phyloP scores from a whole-genome alignment of 768 basidiomycete species.

The Galerina marginata region DNA sequence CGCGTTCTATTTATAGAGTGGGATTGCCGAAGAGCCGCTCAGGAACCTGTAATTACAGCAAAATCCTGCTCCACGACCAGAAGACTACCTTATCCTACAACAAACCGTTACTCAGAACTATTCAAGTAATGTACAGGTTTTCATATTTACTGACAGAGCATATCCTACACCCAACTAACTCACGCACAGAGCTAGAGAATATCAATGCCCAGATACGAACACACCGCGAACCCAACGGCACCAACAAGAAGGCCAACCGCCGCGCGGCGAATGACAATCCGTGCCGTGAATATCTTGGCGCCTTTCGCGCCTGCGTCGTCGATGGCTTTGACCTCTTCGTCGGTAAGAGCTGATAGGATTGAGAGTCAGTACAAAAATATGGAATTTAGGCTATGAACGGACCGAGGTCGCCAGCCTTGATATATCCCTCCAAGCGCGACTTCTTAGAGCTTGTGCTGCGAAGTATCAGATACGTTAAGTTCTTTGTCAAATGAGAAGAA shows the following conservation, averaged over 20 bases:
- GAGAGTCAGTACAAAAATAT: not conserved
- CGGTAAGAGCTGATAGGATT: slow-evolving; percentile 47
- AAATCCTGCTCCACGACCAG: too few species aligned
- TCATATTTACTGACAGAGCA: too few species aligned
- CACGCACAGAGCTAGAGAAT: slow-evolving; percentile 14
- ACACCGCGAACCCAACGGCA: slow-evolving; percentile 26
- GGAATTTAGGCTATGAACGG: not conserved
- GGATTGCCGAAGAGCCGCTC: too few species aligned
- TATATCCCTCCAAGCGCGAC: slow-evolving; percentile 46
- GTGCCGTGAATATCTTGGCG: slow-evolving; percentile 8
- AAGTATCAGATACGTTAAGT: too few species aligned
- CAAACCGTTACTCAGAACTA: too few species aligned
- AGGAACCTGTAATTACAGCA: too few species aligned
- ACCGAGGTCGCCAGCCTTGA: slow-evolving; percentile 20
- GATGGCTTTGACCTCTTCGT: slow-evolving; percentile 55
- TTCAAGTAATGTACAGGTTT: too few species aligned
- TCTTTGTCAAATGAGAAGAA: too few species aligned
- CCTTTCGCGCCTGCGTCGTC: slow-evolving; percentile 61
- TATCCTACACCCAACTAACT: too few species aligned
- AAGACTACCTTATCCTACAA: too few species aligned
- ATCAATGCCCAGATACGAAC: slow-evolving; percentile 28
- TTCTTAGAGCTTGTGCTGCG: slow-evolving; percentile 69
- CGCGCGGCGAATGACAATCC: slow-evolving; percentile 18
- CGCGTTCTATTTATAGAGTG: too few species aligned
- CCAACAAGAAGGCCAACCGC: slow-evolving; percentile 25